A percentile compares a stretch with the other conserved stretches of the same genome.
Conservation (phyloP, 2,329 filamentous ascomycete species). For the Blastomyces parvus region DNA sequence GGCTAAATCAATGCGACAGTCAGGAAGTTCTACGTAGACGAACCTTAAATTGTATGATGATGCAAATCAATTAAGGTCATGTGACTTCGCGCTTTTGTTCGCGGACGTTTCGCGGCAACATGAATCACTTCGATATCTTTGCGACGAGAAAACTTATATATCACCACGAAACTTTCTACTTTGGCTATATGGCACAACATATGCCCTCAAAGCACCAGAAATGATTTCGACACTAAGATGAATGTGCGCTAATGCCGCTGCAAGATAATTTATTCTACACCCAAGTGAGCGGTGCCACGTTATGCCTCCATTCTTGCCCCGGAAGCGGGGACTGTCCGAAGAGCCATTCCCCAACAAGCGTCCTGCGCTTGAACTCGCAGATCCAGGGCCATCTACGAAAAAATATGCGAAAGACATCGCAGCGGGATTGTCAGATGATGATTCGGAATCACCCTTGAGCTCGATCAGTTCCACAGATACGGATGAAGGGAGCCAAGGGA, state of each 20-base stretch:
- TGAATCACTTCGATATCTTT: background rate
- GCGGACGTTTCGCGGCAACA: no score
- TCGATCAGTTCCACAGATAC: background rate
- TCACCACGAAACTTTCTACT: background rate
- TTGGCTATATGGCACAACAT: background rate
- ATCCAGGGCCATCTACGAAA: conserved; percentile 1
- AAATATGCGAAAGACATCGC: background rate
- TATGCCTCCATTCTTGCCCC: conserved; percentile 10
- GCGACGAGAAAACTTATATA: background rate
- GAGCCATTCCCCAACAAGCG: conserved; percentile 3
- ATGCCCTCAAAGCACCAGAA: background rate
- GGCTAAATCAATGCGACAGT: no score
- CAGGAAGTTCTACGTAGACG: no score
- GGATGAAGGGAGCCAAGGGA: conserved; percentile 22
- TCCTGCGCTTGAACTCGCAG: background rate
- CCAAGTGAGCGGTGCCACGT: no score
- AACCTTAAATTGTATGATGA: no score
- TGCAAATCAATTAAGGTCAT: conserved; percentile 1
- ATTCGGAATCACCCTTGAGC: conserved; percentile 7
- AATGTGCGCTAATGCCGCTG: background rate
- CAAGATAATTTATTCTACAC: no score
- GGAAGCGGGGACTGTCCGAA: conserved; percentile 5
- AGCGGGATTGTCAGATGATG: background rate
- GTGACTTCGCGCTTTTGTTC: background rate
- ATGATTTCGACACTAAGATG: background rate